Conservation (phyloP, 2,329 filamentous ascomycete species). For the Cladosporium phlei region DNA sequence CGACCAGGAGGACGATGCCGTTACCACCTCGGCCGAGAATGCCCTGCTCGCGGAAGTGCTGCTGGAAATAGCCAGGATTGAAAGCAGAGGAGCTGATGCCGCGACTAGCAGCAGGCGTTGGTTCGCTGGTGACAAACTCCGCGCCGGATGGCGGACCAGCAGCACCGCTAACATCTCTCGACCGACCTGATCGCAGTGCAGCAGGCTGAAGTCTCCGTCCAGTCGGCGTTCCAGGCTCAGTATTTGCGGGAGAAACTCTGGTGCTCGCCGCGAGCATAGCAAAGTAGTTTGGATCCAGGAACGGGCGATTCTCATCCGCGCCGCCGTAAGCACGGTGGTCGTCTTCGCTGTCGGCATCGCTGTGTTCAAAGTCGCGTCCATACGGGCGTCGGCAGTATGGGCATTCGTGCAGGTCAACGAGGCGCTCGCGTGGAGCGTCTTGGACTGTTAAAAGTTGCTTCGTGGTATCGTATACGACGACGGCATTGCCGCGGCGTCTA, state of each 20-base stretch:
- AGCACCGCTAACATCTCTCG: constrained; percentile 28
- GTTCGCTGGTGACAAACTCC: constrained; percentile 45
- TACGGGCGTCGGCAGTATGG: constrained; percentile 83
- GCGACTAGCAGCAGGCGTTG: constrained; percentile 42
- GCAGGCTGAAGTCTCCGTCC: constrained; percentile 40
- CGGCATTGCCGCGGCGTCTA: constrained; percentile 85
- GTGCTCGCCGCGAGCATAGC: constrained; percentile 71
- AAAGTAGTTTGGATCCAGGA: constrained; percentile 90
- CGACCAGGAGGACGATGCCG: constrained; percentile 89
- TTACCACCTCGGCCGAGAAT: constrained; percentile 87
- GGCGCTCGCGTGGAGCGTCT: constrained; percentile 48
- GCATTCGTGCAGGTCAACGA: constrained; percentile 64
- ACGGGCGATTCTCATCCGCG: constrained; percentile 35
- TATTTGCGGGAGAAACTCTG: constrained; percentile 39
- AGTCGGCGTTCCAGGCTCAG: constrained; percentile 31
- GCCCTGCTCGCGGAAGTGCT: constrained; percentile 85
- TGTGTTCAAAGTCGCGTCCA: constrained; percentile 24
- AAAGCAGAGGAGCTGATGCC: constrained; percentile 84
- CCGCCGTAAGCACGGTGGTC: constrained; percentile 3
- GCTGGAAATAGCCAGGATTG: constrained; percentile 85
- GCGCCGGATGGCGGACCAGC: constrained; percentile 44
- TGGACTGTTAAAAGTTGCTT: constrained; percentile 83
- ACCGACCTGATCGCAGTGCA: constrained; percentile 30
- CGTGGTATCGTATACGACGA: constrained; percentile 83
- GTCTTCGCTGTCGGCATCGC: constrained; percentile 34